A percentile compares a stretch with the other conserved stretches of the same genome.
Evolutionary conservation across 2,329 filamentous ascomycete species (phyloP).

Genomic region (Ophiostoma sp.): DNA sequence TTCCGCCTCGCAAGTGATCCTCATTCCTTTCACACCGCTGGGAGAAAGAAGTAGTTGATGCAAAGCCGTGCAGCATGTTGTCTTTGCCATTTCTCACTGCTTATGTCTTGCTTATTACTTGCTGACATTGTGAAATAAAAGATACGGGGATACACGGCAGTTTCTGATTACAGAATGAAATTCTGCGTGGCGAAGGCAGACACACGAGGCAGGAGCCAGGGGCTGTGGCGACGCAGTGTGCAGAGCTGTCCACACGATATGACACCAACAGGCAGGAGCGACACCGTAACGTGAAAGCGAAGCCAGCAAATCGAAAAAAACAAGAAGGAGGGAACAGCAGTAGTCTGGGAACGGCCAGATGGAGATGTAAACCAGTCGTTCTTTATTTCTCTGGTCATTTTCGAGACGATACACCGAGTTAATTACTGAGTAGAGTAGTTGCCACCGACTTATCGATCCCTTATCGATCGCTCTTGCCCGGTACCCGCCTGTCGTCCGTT

Average conservation of each 20-base stretch:
- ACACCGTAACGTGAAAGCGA: not conserved
- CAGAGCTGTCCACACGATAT: not conserved
- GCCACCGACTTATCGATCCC: not conserved
- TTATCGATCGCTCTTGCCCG: slow-evolving; percentile 11
- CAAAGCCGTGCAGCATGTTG: not conserved
- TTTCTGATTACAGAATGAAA: not conserved
- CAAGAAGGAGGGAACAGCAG: not conserved
- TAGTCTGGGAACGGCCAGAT: not conserved
- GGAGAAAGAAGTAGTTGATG: not conserved
- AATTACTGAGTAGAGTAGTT: not conserved
- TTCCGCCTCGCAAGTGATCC: not conserved
- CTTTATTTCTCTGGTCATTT: not conserved
- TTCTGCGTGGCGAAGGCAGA: not conserved
- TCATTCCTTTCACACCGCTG: not conserved
- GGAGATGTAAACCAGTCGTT: not conserved
- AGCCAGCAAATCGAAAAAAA: not conserved
- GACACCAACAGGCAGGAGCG: not conserved
- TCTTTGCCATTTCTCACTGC: not conserved
- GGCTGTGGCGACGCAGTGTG: not conserved
- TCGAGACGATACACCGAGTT: not conserved
- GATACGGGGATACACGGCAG: not conserved
- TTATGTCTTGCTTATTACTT: not conserved
- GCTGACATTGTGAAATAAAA: not conserved
- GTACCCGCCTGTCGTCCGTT: not conserved
- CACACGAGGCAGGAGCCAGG: slow-evolving; percentile 3